phyloP scores from a whole-genome alignment of 2,329 filamentous ascomycete species.

The Cucurbitaria berberidis region DNA sequence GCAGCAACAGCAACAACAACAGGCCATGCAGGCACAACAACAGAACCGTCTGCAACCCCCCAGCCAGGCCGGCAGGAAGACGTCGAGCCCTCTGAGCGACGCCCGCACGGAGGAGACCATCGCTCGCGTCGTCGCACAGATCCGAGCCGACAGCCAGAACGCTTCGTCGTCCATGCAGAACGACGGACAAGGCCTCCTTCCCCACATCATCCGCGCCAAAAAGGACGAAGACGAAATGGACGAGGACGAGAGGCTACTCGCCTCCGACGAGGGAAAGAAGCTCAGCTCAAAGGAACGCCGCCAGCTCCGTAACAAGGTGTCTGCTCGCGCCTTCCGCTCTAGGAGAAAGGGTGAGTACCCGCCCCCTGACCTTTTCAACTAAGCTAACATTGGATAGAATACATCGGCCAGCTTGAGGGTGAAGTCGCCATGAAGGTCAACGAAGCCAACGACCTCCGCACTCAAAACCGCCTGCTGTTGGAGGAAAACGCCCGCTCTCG shows the following conservation, averaged over 20 bases:
- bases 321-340: constrained; percentile 96
- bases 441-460: constrained; percentile 80
- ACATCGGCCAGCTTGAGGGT: constrained; percentile 90
- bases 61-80: constrained; percentile 38
- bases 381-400: constrained; percentile 73
- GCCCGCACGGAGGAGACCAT: constrained; percentile 81
- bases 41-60: constrained; percentile 27
- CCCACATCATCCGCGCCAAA: constrained; percentile 74
- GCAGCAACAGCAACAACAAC: constrained; percentile 50
- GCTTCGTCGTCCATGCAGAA: constrained; percentile 60
- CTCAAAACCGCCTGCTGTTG: constrained; percentile 79
- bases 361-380: not conserved
- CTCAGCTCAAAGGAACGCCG: constrained; percentile 96
- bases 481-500: constrained; percentile 88
- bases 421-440: constrained; percentile 84
- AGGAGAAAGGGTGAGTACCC: constrained; percentile 86
- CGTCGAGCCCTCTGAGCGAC: constrained; percentile 51
- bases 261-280: constrained; percentile 99
- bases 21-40: constrained; percentile 35
- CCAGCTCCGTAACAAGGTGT: constrained; percentile 98
- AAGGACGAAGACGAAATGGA: constrained; percentile 99
- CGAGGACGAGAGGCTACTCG: constrained; percentile 89
- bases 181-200: constrained; percentile 56
- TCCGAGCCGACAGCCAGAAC: constrained; percentile 73
- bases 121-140: constrained; percentile 87